Base-by-base conservation (phyloP, 2,329 filamentous ascomycete genomes). In the Penicillium sp. region DNA sequence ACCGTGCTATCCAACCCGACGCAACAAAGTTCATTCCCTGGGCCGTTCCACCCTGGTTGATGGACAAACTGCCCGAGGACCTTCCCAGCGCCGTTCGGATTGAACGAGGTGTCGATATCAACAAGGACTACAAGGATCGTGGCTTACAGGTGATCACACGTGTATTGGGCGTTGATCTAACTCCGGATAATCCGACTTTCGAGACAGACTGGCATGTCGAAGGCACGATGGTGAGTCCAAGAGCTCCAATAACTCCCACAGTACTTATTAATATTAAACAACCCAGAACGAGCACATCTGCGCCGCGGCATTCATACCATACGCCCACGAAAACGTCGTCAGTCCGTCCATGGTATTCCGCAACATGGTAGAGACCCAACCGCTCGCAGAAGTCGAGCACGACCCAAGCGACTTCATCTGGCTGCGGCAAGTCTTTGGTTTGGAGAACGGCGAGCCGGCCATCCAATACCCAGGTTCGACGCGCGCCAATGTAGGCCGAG, bases 131-230 rank as follows among this genome's bases (percentile, higher is more conserved):
- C 57, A 61, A 67, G 9, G 63, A 76, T 1, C 66, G 69, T 6
- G 79, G 81, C 2, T 64, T 88, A 4, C 86, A 89, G 62, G 69
- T 89, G 35, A 84, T 89, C 48, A 79, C 87, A 32, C 87, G 88
- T 64, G 74, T 89, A 60, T 79, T 83, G 1, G 81, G 78, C 35
- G 81, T 87, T 49, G 76, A 85, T 40, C 74, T 88, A 1, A 83
- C 79, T 0, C 85, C 85, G 0, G 81, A 83, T 18, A 79, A 83
- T 2, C 82, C 85, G 0, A 64, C 65, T 0, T 88, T 84, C 59
- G 69, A 72, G 0, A 81, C 81, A 16, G 61, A 66, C 5, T 76
- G 72, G 72, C 71, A 77, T 58, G 66, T 83, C 2, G 83, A 85
- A 59, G 82, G 83, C 3, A 66, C 68, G 48, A 68, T 74, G 68